A percentile compares a stretch with the other conserved stretches of the same genome.
These are phyloP conservation scores for Sclerotinia nivalis DNA, from an alignment of 2,329 filamentous ascomycete genomes.

Conservation along the genomic window DNA sequence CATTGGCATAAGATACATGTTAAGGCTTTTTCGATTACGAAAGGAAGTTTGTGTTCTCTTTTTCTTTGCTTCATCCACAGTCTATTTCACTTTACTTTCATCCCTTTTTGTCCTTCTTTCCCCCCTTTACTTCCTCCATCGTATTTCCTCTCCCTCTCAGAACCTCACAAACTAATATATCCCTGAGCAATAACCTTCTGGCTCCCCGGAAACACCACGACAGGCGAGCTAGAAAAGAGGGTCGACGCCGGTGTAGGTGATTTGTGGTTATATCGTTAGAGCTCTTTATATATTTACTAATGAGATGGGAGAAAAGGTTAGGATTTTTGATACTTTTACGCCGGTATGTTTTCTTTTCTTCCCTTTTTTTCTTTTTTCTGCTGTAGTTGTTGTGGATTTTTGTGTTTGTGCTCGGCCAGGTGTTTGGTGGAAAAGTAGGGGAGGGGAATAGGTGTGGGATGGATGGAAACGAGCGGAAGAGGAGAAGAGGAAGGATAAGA, in stretches of 20 bases:
- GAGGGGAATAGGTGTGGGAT: too few relatives aligned
- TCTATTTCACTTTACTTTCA: neutral
- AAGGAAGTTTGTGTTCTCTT: neutral
- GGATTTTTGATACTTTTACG: constrained; percentile 19
- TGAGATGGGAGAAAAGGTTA: constrained; percentile 11
- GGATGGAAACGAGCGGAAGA: neutral
- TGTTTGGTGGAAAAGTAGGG: too few relatives aligned
- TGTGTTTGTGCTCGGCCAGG: too few relatives aligned
- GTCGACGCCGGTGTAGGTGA: constrained; percentile 18
- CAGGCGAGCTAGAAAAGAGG: neutral
- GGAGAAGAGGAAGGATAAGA: neutral
- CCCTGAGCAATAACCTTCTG: constrained; percentile 1
- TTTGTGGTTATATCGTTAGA: constrained; percentile 14
- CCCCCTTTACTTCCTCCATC: too few relatives aligned
- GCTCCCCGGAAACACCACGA: neutral
- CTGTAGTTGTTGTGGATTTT: neutral
- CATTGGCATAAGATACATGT: constrained; percentile 25
- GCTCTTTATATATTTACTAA: constrained; percentile 24
- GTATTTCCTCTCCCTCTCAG: neutral
- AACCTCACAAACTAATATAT: too few relatives aligned
- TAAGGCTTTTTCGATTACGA: constrained; percentile 16
- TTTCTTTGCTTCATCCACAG: neutral
- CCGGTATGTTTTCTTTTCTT: constrained; percentile 7
- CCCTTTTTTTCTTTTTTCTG: neutral
- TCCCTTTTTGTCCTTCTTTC: neutral